A percentile compares a stretch with the other conserved stretches of the same genome.
phyloP scores from a whole-genome alignment of 441 rosid genomes.

The Rhodomyrtus psidioides region DNA sequence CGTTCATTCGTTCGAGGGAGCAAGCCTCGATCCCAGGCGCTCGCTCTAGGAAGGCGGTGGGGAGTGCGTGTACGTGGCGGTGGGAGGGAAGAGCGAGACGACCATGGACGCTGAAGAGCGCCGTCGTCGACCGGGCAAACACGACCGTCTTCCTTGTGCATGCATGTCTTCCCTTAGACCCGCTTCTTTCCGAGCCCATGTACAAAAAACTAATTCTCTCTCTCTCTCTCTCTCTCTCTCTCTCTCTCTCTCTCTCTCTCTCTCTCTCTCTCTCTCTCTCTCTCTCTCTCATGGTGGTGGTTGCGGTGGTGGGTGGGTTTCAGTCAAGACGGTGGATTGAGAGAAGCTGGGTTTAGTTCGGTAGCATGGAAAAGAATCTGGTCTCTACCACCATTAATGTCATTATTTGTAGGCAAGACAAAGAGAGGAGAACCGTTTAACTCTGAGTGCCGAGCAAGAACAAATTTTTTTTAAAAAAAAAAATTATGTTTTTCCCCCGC shows the following conservation, averaged over 20 bases:
- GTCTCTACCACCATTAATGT: background rate
- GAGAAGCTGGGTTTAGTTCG: background rate
- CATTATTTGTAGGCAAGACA: background rate
- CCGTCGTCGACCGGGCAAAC: conserved; percentile 13
- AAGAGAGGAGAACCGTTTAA: background rate
- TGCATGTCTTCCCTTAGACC: conserved; percentile 61
- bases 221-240: background rate
- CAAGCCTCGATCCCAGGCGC: no score
- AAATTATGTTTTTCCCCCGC: no score
- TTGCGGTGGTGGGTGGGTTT: background rate
- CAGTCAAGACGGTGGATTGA: background rate
- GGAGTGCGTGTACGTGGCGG: conserved; percentile 5
- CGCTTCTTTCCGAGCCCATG: conserved; percentile 70
- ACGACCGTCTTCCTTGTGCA: conserved; percentile 52
- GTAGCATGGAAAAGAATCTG: background rate
- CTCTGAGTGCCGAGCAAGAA: no score
- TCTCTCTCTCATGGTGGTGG: background rate
- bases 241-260: no score
- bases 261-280: no score
- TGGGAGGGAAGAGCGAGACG: conserved; percentile 37
- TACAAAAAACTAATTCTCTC: conserved; percentile 17
- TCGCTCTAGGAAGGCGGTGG: background rate
- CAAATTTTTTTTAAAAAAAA: no score
- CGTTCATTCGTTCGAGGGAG: no score
- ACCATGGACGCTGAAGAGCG: conserved; percentile 55